Base-by-base conservation (phyloP, 305 asterid species). In the Nicotiana rustica region DNA sequence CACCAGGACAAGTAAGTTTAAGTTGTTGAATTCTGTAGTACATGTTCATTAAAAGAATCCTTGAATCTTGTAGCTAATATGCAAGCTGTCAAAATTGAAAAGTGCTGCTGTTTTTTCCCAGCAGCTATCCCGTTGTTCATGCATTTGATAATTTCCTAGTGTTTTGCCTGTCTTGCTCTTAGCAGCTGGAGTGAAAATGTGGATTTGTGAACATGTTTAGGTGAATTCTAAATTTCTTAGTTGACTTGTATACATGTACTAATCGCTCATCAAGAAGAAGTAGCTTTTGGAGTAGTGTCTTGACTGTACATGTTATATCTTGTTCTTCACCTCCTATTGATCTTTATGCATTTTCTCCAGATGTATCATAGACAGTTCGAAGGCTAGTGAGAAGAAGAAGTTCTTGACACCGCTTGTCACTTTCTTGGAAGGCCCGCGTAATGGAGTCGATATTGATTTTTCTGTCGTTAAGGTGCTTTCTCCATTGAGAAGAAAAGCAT, bases 341-440 rank as follows among this genome's bases (percentile, higher is more conserved):
- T 68, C 68, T 1, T 29, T 62, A 44, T 44, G 55, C 68, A 49
- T 60, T 79, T 86, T 61, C 77, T 85, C 49, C 90, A 95, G 91
- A 84, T 77, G 85, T 83, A 77, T 70, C 79, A 82, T 79, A 7
- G 88, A 87, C 62, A 83, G 76, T 79, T 67, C 49, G 71, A 89
- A 64, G 84, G 82, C 85, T 56, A 80, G 98, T n/a, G 97, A 96
- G 88, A 89, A 92, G 91, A 96, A 93, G 93, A 88, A 78, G 82
- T 93, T 94, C 92, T 87, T 94, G 86, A 93, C 98, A 36, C 99
- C 99, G 3, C 88, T 94, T 57, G 92, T 93, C 83, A 92, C 99
- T 77, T 70, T 90, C 79, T 81, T 93, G 91, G 98, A 96, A 88
- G 92, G 89, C 83, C 93, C 94, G 57, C 88, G 77, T 31, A 89